These are phyloP conservation scores for Parachaetomium inaequale DNA, from an alignment of 495 filamentous ascomycete species.

Conservation along the genomic window DNA sequence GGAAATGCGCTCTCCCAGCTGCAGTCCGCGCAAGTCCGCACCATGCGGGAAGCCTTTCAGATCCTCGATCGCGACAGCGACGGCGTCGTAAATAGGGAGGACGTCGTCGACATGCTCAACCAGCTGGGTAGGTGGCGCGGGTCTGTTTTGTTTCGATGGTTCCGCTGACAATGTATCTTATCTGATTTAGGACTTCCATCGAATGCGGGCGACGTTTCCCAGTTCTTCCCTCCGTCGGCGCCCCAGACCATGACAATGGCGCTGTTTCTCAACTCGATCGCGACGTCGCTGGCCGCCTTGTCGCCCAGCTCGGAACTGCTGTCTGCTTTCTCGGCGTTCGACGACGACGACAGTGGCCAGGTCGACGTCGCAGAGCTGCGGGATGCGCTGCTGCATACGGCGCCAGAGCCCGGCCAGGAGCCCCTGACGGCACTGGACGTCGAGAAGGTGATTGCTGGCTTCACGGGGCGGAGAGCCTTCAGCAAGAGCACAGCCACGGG, in stretches of 20 bases:
- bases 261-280: slow-evolving; percentile 74
- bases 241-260: slow-evolving; percentile 74
- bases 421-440: slow-evolving; percentile 70
- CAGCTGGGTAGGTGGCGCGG: slow-evolving; percentile 64
- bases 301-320: slow-evolving; percentile 72
- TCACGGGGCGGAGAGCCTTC: slow-evolving; percentile 77
- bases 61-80: slow-evolving; percentile 81
- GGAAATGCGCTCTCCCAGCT: slow-evolving; percentile 60
- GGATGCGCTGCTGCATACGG: slow-evolving; percentile 77
- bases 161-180: slow-evolving; percentile 14
- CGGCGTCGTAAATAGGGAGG: slow-evolving; percentile 67
- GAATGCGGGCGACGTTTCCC: slow-evolving; percentile 54
- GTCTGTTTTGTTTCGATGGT: neutral
- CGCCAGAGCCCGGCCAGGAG: slow-evolving; percentile 66
- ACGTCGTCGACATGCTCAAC: slow-evolving; percentile 74
- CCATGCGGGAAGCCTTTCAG: slow-evolving; percentile 81
- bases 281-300: slow-evolving; percentile 64
- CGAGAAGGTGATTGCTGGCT: slow-evolving; percentile 77
- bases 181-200: slow-evolving; percentile 44
- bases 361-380: slow-evolving; percentile 78
- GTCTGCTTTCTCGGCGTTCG: slow-evolving; percentile 89
- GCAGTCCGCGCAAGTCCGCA: slow-evolving; percentile 63
- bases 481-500: slow-evolving; percentile 49
- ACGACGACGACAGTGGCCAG: slow-evolving; percentile 91
- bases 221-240: slow-evolving; percentile 70